Percentiles rank a stretch among this genome's conserved stretches.
phyloP scores from a whole-genome alignment of 257 asterid species.

The Echium plantagineum region DNA sequence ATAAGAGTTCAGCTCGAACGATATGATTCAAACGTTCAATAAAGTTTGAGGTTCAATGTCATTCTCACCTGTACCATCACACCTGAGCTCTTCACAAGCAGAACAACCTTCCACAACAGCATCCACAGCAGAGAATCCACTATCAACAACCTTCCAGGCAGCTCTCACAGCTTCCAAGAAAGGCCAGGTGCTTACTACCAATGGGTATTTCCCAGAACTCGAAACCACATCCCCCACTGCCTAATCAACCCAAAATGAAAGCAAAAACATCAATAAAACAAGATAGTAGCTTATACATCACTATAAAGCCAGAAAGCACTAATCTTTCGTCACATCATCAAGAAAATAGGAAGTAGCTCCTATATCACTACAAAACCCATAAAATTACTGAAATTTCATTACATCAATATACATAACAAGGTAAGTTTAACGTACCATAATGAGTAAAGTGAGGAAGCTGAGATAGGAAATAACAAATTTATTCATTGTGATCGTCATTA shows the following conservation, averaged over 20 bases:
- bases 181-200: conserved; percentile 96
- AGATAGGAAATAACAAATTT: conserved; percentile 13
- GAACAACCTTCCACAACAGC: conserved; percentile 87
- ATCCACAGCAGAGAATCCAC: conserved; percentile 68
- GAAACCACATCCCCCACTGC: conserved; percentile 35
- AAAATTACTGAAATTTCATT: too few species aligned
- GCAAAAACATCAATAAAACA: not conserved
- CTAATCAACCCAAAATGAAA: conserved; percentile 16
- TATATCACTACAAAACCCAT: too few species aligned
- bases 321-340: not conserved
- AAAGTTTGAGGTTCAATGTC: too few species aligned
- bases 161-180: conserved; percentile 87
- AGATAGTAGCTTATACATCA: not conserved
- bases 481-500: conserved; percentile 4
- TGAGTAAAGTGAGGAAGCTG: conserved; percentile 19
- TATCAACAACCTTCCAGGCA: conserved; percentile 56
- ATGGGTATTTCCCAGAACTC: conserved; percentile 34
- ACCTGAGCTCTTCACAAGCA: conserved; percentile 72
- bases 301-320: too few species aligned
- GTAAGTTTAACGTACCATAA: conserved; percentile 12
- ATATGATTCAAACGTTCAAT: too few species aligned
- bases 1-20: too few species aligned
- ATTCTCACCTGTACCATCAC: conserved; percentile 89
- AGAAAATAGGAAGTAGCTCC: conserved; percentile 1
- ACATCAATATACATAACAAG: too few species aligned